Percentiles rank a stretch among this genome's conserved stretches.
Evolutionary conservation across 768 basidiomycete genomes (phyloP).

Genomic region (Russula olivacea): DNA sequence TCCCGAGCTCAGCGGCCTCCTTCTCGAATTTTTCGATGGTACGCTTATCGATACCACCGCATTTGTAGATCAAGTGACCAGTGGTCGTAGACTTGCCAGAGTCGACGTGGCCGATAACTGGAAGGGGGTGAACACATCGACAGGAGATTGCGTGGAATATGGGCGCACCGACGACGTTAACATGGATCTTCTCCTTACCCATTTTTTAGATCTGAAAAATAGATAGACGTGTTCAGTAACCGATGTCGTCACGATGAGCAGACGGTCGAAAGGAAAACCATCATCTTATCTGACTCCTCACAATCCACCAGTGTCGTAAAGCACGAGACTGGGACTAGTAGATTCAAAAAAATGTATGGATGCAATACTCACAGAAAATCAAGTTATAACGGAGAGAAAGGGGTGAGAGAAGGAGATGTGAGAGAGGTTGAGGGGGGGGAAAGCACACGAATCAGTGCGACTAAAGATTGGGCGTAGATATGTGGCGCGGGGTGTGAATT

Average conservation of each 20-base stretch:
- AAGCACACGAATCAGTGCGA: constrained; percentile 27
- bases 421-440: constrained; percentile 37
- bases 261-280: constrained; percentile 1
- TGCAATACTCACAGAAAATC: constrained; percentile 38
- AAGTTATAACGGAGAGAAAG: constrained; percentile 38
- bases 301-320: constrained; percentile 19
- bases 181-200: constrained; percentile 95
- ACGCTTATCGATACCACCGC: constrained; percentile 99
- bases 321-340: constrained; percentile 2
- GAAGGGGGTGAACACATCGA: constrained; percentile 29
- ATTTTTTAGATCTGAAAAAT: constrained; percentile 57
- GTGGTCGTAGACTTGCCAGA: constrained; percentile 99
- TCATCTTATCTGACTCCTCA: constrained; percentile 19
- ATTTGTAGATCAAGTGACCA: constrained; percentile 99
- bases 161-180: constrained; percentile 92
- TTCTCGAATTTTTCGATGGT: constrained; percentile 99
- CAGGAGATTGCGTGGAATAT: constrained; percentile 27
- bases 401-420: constrained; percentile 45
- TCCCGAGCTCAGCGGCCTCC: constrained; percentile 99
- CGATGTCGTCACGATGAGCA: neutral
- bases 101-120: constrained; percentile 99
- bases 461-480: constrained; percentile 34
- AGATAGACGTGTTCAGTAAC: constrained; percentile 12
- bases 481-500: constrained; percentile 26
- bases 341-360: constrained; percentile 10